Evolutionary conservation across 108 stramenopile genomes (phyloP), one percentile per base, ranked within the genome.

Genomic region (Schizochytrium sp.): DNA sequence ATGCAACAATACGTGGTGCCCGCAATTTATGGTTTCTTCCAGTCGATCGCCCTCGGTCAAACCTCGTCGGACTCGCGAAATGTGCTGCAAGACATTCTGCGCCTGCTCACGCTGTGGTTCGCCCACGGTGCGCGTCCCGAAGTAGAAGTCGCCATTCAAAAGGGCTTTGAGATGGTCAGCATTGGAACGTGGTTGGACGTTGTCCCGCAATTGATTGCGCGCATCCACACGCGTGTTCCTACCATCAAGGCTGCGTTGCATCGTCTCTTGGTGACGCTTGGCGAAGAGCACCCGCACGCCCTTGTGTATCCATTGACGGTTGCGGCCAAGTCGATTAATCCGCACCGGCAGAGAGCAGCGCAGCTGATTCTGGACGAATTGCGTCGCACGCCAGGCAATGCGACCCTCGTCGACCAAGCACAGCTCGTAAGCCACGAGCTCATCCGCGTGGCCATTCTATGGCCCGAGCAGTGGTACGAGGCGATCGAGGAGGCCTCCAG

Each of bases 401-500:
- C 93, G 8, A 44, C 58, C 29, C 90, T 99, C 57, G 97, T 98
- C 8, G 97, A 98, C 89, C 96, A 99, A 89, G 97, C 98, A 6
- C 90, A 95, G 5, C 92, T 98, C 93, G 99, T 99, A 4, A 97
- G 96, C 45, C 93, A 95, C 6, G 98, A 99, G 90, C 93, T 99
- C 25, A 98, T 99, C 60, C 95, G 98, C n/a, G 97, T 99, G n/a
- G 98, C 98, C 58, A 98, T 99, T 58, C 93, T 98, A 29, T 99
- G 98, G 98, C 92, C 96, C n/a, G 99, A 99, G 91, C 92, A 95
- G 58, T 99, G 99, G 99, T 98, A 98, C 72, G 97, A 96, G 88
- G 97, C 95, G 8, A 93, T 99, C 14, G 98, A 99, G 89, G 98
- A 99, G 89, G 98, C 99, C 0, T 94, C 94, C 34, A 89, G 96